These are phyloP conservation scores for Alternaria arbusti DNA, from an alignment of 2,329 filamentous ascomycete species.

Conservation along the genomic window DNA sequence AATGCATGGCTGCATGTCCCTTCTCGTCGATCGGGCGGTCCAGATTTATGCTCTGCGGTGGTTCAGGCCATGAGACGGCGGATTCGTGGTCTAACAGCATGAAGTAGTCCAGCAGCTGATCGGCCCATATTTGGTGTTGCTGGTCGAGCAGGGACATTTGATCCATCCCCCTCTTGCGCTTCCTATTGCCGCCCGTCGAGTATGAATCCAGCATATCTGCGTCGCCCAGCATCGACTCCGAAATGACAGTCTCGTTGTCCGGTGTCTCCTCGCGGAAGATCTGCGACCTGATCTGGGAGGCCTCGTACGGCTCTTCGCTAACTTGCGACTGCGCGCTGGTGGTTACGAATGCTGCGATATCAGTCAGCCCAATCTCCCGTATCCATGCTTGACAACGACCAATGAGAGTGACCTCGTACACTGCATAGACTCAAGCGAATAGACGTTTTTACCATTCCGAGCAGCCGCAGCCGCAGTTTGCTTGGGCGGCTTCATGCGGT, in stretches of 20 bases:
- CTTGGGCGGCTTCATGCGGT: conserved; percentile 80
- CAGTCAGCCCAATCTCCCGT: conserved; percentile 2
- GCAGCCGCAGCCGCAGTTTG: conserved; percentile 62
- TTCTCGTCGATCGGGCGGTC: conserved; percentile 94
- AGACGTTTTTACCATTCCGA: conserved; percentile 36
- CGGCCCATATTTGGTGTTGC: conserved; percentile 88
- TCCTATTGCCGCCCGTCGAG: conserved; percentile 59
- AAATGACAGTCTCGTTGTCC: conserved; percentile 82
- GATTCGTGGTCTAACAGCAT: conserved; percentile 83
- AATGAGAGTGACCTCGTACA: conserved; percentile 28
- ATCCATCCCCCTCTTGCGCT: conserved; percentile 78
- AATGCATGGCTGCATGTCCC: conserved; percentile 90
- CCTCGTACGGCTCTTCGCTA: conserved; percentile 69
- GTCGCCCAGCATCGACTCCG: conserved; percentile 83
- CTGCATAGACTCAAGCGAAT: conserved; percentile 39
- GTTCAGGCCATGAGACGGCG: conserved; percentile 72
- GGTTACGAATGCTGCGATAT: conserved; percentile 26
- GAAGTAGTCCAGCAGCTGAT: conserved; percentile 95
- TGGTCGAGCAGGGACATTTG: conserved; percentile 73
- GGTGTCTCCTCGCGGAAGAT: conserved; percentile 77
- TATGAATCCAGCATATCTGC: conserved; percentile 76
- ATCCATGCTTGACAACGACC: not conserved
- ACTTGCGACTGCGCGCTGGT: conserved; percentile 46
- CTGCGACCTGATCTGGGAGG: conserved; percentile 64
- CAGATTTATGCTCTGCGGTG: conserved; percentile 84